Evolutionary conservation across 2,329 filamentous ascomycete genomes (phyloP), one percentile per base, ranked within the genome.

Genomic region (Fusarium heterosporum): DNA sequence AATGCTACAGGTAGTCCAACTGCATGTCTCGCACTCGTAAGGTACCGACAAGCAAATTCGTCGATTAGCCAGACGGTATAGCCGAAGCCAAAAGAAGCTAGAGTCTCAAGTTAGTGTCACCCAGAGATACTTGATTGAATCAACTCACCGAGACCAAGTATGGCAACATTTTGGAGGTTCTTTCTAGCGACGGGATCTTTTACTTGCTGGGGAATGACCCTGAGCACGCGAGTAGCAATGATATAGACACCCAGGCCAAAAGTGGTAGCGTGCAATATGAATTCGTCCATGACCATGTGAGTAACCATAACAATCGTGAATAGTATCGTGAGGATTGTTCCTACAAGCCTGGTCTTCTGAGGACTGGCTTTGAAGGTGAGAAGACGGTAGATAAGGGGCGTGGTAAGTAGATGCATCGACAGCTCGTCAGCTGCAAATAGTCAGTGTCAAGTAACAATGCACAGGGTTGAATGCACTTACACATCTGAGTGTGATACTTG

Each of bases 251-350:
- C 73, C 3, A 78, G 6, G 0, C 75, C 79, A 62, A 81, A 81
- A 0, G 73, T 64, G 0, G 72, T 69, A 0, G 78, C 79, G 43
- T 81, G 79, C 1, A 81, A 70, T 1, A 81, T 39, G 26, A 81
- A 81, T 49, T 81, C 79, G 28, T 81, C 78, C 78, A 81, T 77
- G 14, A 76, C 74, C 74, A 81, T 80, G 34, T 81, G 79, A 0
- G 77, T 75, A 8, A 79, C 73, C 76, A 81, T 81, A 5, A 81
- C 77, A 5, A 75, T 51, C 4, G 64, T 74, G 3, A 77, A 77
- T 1, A 76, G 53, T 1, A 54, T 49, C 1, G 52, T 40, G 3
- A 77, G 71, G 16, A 70, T 26, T 1, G 55, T 55, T 6, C 73
- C 74, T 0, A 76, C 49, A 0, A 72, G 4, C 10, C 52, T 72